Evolutionary conservation across 805 yeast species (phyloP), one percentile per base, ranked within the genome.

Genomic region (Ogataea trehalophila): DNA sequence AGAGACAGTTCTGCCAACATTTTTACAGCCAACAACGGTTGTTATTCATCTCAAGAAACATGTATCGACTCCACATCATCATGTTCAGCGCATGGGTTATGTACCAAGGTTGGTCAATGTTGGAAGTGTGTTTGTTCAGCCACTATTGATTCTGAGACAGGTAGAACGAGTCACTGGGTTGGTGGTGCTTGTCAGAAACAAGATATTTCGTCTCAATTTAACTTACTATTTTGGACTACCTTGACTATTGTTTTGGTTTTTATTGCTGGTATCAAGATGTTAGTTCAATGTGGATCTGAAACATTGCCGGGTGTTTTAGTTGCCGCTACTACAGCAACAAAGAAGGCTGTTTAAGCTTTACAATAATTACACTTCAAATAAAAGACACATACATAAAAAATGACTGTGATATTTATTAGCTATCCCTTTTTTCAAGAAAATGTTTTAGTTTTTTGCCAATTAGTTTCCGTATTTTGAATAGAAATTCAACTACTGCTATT

Each of bases 301-400:
- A 77, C 81, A 39, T 72, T 84, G 52, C 89, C 90, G 16, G 87
- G 88, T 22, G 81, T 83, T 31, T 74, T 84, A 56, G 77, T 75
- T 52, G 83, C 85, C 37, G 80, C 83, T 40, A 77, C 81, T 5
- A 61, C 66, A 39, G 60, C 70, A 37, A 71, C 75, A 49, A 72
- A 74, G 63, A 63, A 66, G 51, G 50, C 55, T 43, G 55, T 56
- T 33, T 65, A 54, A 51, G 31, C 23, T 22, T 36, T 17, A 31
- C 3, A 4, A 31, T 31, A 9, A 31, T 33, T 33, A 33, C 13
- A 15, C 6, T 33, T n/a, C 2, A 9, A 15, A 15, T 33, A 33
- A 15, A 33, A 33, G 9, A 26, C 20, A 20, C 20, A 20, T 4
- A 26, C 9, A 26, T 3, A 9, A 3, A 4, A 26, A 11, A 26